Conservation (phyloP, 2,329 filamentous ascomycete species). For the Penicillium sp. region DNA sequence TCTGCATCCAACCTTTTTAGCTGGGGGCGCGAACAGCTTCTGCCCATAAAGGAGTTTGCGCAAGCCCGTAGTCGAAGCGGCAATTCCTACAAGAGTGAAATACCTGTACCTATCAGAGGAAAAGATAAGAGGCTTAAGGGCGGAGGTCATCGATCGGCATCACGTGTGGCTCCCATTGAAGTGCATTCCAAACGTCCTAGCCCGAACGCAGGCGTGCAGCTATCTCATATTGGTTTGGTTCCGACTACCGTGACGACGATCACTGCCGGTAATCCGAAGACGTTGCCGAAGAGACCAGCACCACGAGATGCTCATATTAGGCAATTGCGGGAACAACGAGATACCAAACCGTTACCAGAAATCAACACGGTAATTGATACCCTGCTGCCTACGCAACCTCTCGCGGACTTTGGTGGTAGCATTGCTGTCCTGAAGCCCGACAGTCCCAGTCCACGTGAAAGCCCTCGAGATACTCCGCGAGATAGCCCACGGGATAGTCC, state of each 20-base stretch:
- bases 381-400: conserved; percentile 52
- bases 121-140: background rate
- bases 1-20: conserved; percentile 30
- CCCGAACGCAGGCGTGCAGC: background rate
- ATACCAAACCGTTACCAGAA: conserved; percentile 18
- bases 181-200: background rate
- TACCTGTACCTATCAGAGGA: conserved; percentile 55
- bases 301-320: conserved; percentile 22
- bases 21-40: conserved; percentile 40
- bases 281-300: conserved; percentile 34
- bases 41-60: conserved; percentile 36
- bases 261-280: conserved; percentile 26
- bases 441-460: conserved; percentile 25
- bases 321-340: conserved; percentile 10
- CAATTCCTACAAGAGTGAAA: conserved; percentile 56
- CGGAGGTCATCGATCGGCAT: background rate
- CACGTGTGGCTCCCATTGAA: background rate
- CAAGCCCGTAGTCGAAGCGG: conserved; percentile 30
- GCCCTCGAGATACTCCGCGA: conserved; percentile 19
- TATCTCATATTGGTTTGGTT: conserved; percentile 22
- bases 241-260: conserved; percentile 37
- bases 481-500: conserved; percentile 17
- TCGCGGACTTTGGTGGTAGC: conserved; percentile 64
- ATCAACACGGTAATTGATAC: conserved; percentile 35
- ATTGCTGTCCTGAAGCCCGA: conserved; percentile 55